A percentile compares a stretch with the other conserved stretches of the same genome.
These are phyloP conservation scores for Arthrobotrys sinensis DNA, from an alignment of 2,329 filamentous ascomycete genomes.

Conservation along the genomic window DNA sequence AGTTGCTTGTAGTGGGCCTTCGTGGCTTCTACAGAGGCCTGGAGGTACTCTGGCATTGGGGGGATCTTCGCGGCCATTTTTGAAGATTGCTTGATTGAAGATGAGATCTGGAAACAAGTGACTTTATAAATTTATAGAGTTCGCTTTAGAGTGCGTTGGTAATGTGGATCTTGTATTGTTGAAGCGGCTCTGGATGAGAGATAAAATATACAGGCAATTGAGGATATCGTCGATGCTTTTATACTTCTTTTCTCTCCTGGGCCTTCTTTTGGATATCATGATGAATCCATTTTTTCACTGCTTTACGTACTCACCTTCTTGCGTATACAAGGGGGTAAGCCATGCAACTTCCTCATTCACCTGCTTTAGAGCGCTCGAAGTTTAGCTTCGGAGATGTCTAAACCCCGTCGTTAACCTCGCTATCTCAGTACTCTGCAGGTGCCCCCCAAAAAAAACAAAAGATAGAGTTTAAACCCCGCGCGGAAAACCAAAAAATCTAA, in stretches of 20 bases:
- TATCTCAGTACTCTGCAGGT: background rate
- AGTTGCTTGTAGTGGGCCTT: conserved; percentile 67
- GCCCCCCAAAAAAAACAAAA: background rate
- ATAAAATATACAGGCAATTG: background rate
- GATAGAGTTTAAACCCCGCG: conserved; percentile 9
- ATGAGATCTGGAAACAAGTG: background rate
- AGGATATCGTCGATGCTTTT: conserved; percentile 7
- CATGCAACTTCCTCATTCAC: background rate
- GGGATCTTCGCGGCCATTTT: conserved; percentile 20
- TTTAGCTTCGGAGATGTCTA: conserved; percentile 34
- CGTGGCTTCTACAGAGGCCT: conserved; percentile 29
- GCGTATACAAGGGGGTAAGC: background rate
- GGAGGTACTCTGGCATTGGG: conserved; percentile 28
- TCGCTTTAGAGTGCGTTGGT: background rate
- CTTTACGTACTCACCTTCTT: conserved; percentile 1
- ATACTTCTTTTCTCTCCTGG: conserved; percentile 11
- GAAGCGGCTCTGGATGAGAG: background rate
- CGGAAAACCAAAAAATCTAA: background rate
- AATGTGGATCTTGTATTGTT: conserved; percentile 1
- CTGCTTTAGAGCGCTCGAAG: background rate
- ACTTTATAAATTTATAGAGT: background rate
- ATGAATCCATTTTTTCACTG: background rate
- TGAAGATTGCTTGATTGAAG: background rate
- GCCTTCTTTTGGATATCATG: background rate
- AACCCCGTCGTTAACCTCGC: conserved; percentile 30